These are phyloP conservation scores for Ophiostoma sp. DNA, from an alignment of 2,329 filamentous ascomycete species.

Conservation along the genomic window DNA sequence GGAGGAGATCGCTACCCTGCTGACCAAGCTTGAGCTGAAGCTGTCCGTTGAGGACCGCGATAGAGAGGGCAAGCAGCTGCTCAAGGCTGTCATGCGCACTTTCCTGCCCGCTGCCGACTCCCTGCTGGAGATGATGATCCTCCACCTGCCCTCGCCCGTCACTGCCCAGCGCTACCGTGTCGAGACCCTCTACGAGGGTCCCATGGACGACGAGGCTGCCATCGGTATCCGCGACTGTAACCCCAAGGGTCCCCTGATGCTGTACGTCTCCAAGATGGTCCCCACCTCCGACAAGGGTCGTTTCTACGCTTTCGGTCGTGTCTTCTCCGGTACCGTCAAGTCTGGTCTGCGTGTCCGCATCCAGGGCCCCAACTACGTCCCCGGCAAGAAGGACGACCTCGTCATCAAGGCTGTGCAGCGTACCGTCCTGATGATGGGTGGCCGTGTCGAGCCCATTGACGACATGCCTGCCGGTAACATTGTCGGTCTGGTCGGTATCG, in stretches of 20 bases:
- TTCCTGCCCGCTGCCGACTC: conserved; percentile 98
- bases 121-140: conserved; percentile 99
- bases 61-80: conserved; percentile 93
- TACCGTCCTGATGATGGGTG: conserved; percentile 99
- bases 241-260: conserved; percentile 96
- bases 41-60: conserved; percentile 80
- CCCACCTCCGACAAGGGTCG: conserved; percentile 99
- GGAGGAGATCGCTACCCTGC: conserved; percentile 76
- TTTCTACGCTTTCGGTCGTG: conserved; percentile 99
- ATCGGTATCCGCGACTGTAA: conserved; percentile 98
- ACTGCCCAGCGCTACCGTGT: conserved; percentile 96
- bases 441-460: conserved; percentile 95
- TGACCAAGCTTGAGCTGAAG: conserved; percentile 94
- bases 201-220: conserved; percentile 82
- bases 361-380: conserved; percentile 97
- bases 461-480: conserved; percentile 99
- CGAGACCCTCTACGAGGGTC: conserved; percentile 98
- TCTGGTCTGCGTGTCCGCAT: conserved; percentile 99
- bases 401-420: conserved; percentile 99
- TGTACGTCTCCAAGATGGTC: conserved; percentile 99
- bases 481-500: conserved; percentile 97
- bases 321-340: conserved; percentile 96
- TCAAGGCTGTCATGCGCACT: conserved; percentile 94
- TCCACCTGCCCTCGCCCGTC: conserved; percentile 93
- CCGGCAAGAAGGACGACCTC: conserved; percentile 97